Evolutionary conservation across 371 early-diverging fungal genomes (phyloP).

Genomic region (Mucor racemosus): DNA sequence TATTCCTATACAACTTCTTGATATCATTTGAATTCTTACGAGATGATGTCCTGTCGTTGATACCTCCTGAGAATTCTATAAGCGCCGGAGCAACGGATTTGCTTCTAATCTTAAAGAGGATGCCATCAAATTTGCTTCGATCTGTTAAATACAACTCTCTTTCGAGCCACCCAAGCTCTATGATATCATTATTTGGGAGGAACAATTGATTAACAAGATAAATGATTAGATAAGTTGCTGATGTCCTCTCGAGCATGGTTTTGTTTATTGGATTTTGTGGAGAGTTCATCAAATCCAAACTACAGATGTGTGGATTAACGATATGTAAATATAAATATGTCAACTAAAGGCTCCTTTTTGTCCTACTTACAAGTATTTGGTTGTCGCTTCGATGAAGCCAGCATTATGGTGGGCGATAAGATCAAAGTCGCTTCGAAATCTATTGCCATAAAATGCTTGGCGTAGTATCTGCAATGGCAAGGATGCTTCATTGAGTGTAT

Average conservation of each 20-base stretch:
- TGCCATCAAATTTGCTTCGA: too few relatives aligned
- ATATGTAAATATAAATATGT: conserved; percentile 26
- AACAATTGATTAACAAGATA: too few relatives aligned
- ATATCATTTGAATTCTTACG: too few relatives aligned
- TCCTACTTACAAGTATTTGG: conserved; percentile 23
- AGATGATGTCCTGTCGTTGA: too few relatives aligned
- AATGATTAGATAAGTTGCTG: conserved; percentile 12
- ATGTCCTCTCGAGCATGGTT: conserved; percentile 13
- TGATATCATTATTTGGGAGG: too few relatives aligned
- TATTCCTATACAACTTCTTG: too few relatives aligned
- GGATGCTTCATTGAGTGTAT: conserved; percentile 12
- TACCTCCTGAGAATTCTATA: too few relatives aligned
- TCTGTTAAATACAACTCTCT: too few relatives aligned
- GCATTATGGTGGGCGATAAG: conserved; percentile 17
- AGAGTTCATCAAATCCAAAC: conserved; percentile 20
- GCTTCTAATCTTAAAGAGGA: too few relatives aligned
- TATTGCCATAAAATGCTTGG: conserved; percentile 15
- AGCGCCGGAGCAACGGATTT: too few relatives aligned
- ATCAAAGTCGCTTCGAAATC: conserved; percentile 19
- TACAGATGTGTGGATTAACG: conserved; percentile 19
- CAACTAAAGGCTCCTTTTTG: conserved; percentile 17
- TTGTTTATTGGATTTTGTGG: conserved; percentile 6
- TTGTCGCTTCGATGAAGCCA: conserved; percentile 20
- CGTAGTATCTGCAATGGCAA: conserved; percentile 15
- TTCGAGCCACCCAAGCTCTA: too few relatives aligned